phyloP scores from a whole-genome alignment of 768 basidiomycete species.

The Agrocybe pediades region DNA sequence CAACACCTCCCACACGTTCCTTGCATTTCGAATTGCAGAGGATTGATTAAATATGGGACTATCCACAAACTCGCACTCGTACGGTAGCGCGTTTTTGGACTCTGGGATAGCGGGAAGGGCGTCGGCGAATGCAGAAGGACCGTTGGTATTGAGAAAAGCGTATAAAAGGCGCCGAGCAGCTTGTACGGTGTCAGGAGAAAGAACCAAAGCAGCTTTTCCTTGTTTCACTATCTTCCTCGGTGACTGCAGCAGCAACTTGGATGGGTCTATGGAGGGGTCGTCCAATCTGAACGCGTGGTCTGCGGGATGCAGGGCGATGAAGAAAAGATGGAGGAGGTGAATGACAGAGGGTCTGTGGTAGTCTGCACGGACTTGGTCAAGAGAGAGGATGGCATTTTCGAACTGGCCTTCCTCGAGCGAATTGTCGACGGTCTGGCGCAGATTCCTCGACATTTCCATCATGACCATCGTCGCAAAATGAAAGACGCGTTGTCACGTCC shows the following conservation, averaged over 20 bases:
- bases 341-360: constrained; percentile 57
- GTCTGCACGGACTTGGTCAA: constrained; percentile 64
- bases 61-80: constrained; percentile 43
- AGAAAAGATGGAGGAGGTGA: constrained; percentile 69
- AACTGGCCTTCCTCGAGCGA: constrained; percentile 81
- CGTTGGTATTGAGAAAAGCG: constrained; percentile 58
- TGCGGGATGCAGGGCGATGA: constrained; percentile 67
- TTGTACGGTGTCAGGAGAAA: constrained; percentile 45
- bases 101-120: constrained; percentile 55
- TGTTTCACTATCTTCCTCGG: constrained; percentile 50
- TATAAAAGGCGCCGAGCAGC: constrained; percentile 56
- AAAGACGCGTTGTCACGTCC: constrained; percentile 13
- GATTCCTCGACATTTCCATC: constrained; percentile 34
- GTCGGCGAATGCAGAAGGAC: constrained; percentile 51
- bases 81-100: constrained; percentile 12
- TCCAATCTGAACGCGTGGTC: constrained; percentile 19
- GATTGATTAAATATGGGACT: constrained; percentile 61
- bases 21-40: constrained; percentile 50
- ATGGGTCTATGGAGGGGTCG: constrained; percentile 13
- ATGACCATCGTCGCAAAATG: constrained; percentile 1
- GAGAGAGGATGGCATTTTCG: constrained; percentile 61
- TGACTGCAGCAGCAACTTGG: constrained; percentile 36
- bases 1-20: constrained; percentile 64
- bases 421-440: constrained; percentile 55
- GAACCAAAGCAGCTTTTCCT: constrained; percentile 37